A percentile compares a stretch with the other conserved stretches of the same genome.
Conservation (phyloP, 2,329 filamentous ascomycete genomes). For the Gremmenia infestans region DNA sequence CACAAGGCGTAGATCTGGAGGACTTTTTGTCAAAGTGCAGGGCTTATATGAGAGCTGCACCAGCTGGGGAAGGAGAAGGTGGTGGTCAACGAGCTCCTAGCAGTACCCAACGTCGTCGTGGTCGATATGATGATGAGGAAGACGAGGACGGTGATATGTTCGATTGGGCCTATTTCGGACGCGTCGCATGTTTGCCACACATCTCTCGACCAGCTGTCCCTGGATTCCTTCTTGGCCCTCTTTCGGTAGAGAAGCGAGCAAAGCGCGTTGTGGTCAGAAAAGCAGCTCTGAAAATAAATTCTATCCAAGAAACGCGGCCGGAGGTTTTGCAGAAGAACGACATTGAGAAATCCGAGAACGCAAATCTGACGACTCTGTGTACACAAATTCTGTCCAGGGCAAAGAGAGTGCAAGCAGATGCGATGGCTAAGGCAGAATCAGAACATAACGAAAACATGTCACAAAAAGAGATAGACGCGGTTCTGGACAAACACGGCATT, state of each 20-base stretch:
- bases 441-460: slow-evolving; percentile 43
- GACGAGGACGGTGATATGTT: slow-evolving; percentile 71
- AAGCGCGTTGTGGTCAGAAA: slow-evolving; percentile 67
- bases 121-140: slow-evolving; percentile 49
- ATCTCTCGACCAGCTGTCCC: slow-evolving; percentile 71
- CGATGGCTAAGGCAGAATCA: slow-evolving; percentile 42
- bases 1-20: slow-evolving; percentile 78
- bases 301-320: slow-evolving; percentile 66
- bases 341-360: slow-evolving; percentile 67
- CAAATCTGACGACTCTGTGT: slow-evolving; percentile 75
- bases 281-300: slow-evolving; percentile 60
- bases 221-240: slow-evolving; percentile 80
- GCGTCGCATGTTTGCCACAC: slow-evolving; percentile 67
- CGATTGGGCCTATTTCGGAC: slow-evolving; percentile 82
- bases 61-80: slow-evolving; percentile 47
- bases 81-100: slow-evolving; percentile 45
- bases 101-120: slow-evolving; percentile 35
- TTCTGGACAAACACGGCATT: slow-evolving; percentile 64
- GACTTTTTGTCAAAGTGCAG: slow-evolving; percentile 90
- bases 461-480: slow-evolving; percentile 39
- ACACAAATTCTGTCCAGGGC: slow-evolving; percentile 66
- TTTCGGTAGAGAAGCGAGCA: slow-evolving; percentile 82
- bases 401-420: slow-evolving; percentile 40
- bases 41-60: slow-evolving; percentile 71
- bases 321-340: slow-evolving; percentile 72